A percentile compares a stretch with the other conserved stretches of the same genome.
Evolutionary conservation across 768 basidiomycete genomes (phyloP).

Genomic region (Leucosporidium yakuticum): DNA sequence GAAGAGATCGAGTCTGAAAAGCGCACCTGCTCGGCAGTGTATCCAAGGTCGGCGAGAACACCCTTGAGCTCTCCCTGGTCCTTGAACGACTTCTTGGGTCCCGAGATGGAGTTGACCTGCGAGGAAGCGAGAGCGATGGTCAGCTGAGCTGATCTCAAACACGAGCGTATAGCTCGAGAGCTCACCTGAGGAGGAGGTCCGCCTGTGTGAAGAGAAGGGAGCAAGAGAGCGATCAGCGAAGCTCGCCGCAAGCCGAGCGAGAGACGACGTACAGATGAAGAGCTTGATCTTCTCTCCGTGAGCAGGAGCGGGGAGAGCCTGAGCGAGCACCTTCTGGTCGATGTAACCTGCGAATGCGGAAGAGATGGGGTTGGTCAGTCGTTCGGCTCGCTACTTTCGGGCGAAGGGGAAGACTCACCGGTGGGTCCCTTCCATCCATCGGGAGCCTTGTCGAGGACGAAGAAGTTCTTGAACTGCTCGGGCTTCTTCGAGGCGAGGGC

Average conservation of each 20-base stretch:
- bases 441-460: constrained; percentile 72
- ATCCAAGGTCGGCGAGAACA: constrained; percentile 74
- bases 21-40: constrained; percentile 71
- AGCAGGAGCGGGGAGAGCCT: constrained; percentile 49
- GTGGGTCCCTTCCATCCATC: constrained; percentile 60
- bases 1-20: not conserved
- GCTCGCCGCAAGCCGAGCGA: not conserved
- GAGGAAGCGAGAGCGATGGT: no score
- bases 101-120: constrained; percentile 69
- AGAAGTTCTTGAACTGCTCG: constrained; percentile 66
- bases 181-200: constrained; percentile 68
- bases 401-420: no score
- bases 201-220: constrained; percentile 1
- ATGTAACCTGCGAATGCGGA: constrained; percentile 56
- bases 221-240: not conserved
- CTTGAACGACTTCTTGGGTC: constrained; percentile 60
- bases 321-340: constrained; percentile 53
- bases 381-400: no score
- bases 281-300: constrained; percentile 75
- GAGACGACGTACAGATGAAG: constrained; percentile 62
- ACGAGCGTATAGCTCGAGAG: no score
- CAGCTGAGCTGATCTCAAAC: no score
- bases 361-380: no score
- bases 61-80: constrained; percentile 37
- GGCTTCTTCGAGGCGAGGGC: constrained; percentile 47